Evolutionary conservation across 805 yeast species (phyloP), one percentile per base, ranked within the genome.

Genomic region (Yarrowia keelungensis): DNA sequence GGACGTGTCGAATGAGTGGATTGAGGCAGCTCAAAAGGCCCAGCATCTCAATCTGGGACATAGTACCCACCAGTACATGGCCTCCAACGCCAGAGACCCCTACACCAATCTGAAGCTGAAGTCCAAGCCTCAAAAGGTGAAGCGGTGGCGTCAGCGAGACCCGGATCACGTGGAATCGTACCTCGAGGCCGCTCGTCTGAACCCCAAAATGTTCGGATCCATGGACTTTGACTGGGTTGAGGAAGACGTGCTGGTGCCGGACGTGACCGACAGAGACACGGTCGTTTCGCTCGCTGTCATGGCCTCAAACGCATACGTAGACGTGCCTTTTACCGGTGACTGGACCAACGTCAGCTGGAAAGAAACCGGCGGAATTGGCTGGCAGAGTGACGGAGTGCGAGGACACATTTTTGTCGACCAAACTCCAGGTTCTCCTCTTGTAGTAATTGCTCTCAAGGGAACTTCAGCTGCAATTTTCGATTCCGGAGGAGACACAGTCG

Each of bases 271-370:
- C 77, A 84, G 84, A 67, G 86, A 86, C 47, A 91, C 97, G 0
- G 76, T 94, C 3, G 80, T 93, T 2, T 80, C 90, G 1, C 79
- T 94, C 50, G 98, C 98, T 0, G 78, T 87, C 67, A 90, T 94
- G 86, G 87, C 97, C 0, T 90, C 97, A 0, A 90, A 95, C 76
- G 98, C 98, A 2, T 95, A 94, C 75, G 97, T 92, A 2, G 83
- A 85, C 56, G 79, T 86, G 39, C 98, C 98, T 3, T 79, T 79
- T 22, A 85, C 87, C 32, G 93, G 92, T 58, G 96, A 91, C 75
- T 95, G 98, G 98, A 80, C 89, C 68, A 95, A 94, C 74, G 86
- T 91, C 12, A 47, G 47, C 26, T 62, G 67, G 67, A 62, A 49
- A 5, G 47, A 62, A 15, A 75, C 74, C 46, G 42, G 50, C 9